A percentile compares a stretch with the other conserved stretches of the same genome.
phyloP scores from a whole-genome alignment of 345 rosid genomes.

The Eucalyptus sideroxylon region DNA sequence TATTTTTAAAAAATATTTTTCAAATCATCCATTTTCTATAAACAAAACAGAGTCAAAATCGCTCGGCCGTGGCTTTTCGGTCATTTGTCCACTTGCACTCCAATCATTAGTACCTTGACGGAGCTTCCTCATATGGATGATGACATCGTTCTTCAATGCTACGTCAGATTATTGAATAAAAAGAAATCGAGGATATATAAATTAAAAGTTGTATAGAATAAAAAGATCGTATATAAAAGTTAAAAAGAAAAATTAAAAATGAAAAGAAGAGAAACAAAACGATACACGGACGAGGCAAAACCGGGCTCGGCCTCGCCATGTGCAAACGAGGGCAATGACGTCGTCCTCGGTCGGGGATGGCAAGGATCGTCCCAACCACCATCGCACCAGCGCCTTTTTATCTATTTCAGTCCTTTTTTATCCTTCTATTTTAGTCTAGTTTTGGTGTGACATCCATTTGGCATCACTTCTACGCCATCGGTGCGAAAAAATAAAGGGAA shows the following conservation, averaged over 20 bases:
- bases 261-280: not conserved
- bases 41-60: fast-evolving
- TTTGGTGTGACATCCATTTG: not conserved
- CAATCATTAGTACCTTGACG: not conserved
- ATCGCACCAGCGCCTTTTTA: not conserved
- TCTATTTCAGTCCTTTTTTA: not conserved
- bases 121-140: not conserved
- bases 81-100: not conserved
- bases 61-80: not conserved
- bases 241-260: not conserved
- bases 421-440: not conserved
- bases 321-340: too few relatives aligned
- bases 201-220: not conserved
- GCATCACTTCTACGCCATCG: not conserved
- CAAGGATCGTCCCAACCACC: not conserved
- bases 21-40: fast-evolving
- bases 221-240: not conserved
- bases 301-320: too few relatives aligned
- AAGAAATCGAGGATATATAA: not conserved
- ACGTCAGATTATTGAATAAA: not conserved
- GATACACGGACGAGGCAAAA: not conserved
- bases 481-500: not conserved
- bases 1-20: fast-evolving
- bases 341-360: not conserved
- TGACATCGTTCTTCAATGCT: fast-evolving